Percentiles rank a stretch among this genome's conserved stretches.
These are phyloP conservation scores for Imleria badia DNA, from an alignment of 768 basidiomycete genomes.

Conservation along the genomic window DNA sequence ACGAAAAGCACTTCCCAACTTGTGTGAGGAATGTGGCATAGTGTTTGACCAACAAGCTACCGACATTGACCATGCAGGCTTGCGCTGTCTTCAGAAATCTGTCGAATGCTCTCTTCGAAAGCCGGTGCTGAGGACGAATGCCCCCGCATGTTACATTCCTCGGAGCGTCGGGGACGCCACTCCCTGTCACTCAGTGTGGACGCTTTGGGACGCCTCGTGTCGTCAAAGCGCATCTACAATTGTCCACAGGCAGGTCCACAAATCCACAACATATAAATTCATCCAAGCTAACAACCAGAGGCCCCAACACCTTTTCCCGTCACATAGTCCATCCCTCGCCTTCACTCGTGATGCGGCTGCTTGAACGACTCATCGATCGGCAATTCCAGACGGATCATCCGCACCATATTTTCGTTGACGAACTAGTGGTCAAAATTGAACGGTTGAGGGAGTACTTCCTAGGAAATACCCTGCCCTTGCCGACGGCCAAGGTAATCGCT, in stretches of 20 bases:
- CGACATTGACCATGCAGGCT: background rate
- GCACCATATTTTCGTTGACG: constrained; percentile 8
- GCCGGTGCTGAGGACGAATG: background rate
- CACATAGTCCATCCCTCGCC: background rate
- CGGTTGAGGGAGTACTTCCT: constrained; percentile 21
- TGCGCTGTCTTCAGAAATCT: background rate
- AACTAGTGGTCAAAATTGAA: constrained; percentile 15
- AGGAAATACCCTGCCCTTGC: constrained; percentile 12
- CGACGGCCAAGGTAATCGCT: constrained; percentile 15
- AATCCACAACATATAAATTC: constrained; percentile 19
- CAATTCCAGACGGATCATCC: constrained; percentile 15
- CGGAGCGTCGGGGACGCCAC: constrained; percentile 11
- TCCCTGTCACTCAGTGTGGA: constrained; percentile 4
- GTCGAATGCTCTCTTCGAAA: background rate
- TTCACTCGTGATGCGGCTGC: constrained; percentile 5
- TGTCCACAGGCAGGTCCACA: constrained; percentile 27
- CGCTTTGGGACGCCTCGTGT: constrained; percentile 29
- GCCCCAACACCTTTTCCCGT: background rate
- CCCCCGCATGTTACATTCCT: background rate
- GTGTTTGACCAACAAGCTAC: background rate
- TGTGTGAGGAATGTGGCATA: background rate
- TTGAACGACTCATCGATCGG: background rate
- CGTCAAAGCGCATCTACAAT: constrained; percentile 24
- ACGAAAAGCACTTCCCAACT: background rate
- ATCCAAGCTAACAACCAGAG: background rate